Base-by-base conservation (phyloP, 345 rosid genomes). In the Pseudoturritis turrita region DNA sequence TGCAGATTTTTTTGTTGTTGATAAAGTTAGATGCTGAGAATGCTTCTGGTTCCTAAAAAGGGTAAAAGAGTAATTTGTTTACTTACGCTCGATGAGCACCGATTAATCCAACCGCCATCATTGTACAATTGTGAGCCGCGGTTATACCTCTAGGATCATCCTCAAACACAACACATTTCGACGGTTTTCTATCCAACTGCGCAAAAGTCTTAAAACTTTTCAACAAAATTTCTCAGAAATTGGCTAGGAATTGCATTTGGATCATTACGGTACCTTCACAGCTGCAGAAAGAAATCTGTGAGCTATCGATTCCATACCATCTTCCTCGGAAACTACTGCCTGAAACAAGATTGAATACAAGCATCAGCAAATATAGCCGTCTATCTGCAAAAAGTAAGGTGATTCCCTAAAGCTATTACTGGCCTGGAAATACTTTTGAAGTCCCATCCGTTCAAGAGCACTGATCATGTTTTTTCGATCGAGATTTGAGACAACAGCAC, bases 221-320 rank as follows among this genome's bases (percentile, higher is more conserved):
- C 77, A 37, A 23, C 44, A 52, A 43, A 31, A 21, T 29, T 64
- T 59, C 39, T 14, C 5, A 31, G 5, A 52, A 22, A 22, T 15
- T 74, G 55, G 41, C 13, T 66, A 44, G 35, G 5, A 45, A 47
- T 69, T 3, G 3, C 31, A 29, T 10, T 51, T 68, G 69, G 35
- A 61, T 51, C 23, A 12, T n/a, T 31, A 68, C 0, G 1, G 40
- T 79, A 94, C 98, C 98, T 90, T 92, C 73, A 92, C 63, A 69
- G 98, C 91, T 28, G 98, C 98, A 10, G 98, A 92, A 41, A 92
- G 96, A 81, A 90, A 90, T 75, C 87, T 79, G 75, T 92, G 96
- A 68, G 98, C 96, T 70, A 90, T 86, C 0, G 98, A 90, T 73
- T 91, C 98, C 98, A 89, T 94, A 57, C 96, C 98, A 65, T 94